phyloP scores from a whole-genome alignment of 345 rosid genomes.

The Bruguiera sexangula region DNA sequence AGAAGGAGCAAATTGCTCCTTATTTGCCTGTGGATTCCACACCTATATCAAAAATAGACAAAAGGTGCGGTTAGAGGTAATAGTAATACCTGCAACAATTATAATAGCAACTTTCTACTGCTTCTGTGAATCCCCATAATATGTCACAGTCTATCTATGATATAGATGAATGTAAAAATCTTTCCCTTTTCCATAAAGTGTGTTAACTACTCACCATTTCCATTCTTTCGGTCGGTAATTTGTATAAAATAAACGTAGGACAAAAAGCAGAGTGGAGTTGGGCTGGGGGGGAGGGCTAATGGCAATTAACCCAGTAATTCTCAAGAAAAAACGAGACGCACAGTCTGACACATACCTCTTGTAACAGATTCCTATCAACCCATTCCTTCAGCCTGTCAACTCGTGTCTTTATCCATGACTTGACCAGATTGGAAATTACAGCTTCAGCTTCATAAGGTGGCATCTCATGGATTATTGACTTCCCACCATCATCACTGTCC shows the following conservation, averaged over 20 bases:
- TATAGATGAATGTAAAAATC: too few relatives aligned
- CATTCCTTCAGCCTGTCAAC: slow-evolving; percentile 83
- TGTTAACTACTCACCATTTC: too few relatives aligned
- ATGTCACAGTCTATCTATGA: too few relatives aligned
- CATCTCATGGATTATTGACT: slow-evolving; percentile 96
- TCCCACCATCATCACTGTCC: slow-evolving; percentile 97
- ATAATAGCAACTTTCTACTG: not conserved
- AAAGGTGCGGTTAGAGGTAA: not conserved
- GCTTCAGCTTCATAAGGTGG: slow-evolving; percentile 92
- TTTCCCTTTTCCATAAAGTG: too few relatives aligned
- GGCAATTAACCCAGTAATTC: slow-evolving; percentile 1
- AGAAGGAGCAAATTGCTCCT: slow-evolving; percentile 76
- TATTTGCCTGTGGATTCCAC: slow-evolving; percentile 68
- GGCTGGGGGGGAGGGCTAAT: not conserved
- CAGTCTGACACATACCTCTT: slow-evolving; percentile 52
- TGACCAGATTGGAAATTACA: slow-evolving; percentile 79
- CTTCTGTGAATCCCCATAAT: too few relatives aligned
- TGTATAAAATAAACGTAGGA: not conserved
- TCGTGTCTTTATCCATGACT: slow-evolving; percentile 75
- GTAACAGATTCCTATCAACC: slow-evolving; percentile 82
- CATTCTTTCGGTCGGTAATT: not conserved
- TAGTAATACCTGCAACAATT: not conserved
- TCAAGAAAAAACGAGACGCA: not conserved
- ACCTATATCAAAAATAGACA: slow-evolving; percentile 34
- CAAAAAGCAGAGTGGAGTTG: not conserved